A percentile compares a stretch with the other conserved stretches of the same genome.
These are phyloP conservation scores for Endoconidiophora polonica DNA, from an alignment of 2,329 filamentous ascomycete species.

Conservation along the genomic window DNA sequence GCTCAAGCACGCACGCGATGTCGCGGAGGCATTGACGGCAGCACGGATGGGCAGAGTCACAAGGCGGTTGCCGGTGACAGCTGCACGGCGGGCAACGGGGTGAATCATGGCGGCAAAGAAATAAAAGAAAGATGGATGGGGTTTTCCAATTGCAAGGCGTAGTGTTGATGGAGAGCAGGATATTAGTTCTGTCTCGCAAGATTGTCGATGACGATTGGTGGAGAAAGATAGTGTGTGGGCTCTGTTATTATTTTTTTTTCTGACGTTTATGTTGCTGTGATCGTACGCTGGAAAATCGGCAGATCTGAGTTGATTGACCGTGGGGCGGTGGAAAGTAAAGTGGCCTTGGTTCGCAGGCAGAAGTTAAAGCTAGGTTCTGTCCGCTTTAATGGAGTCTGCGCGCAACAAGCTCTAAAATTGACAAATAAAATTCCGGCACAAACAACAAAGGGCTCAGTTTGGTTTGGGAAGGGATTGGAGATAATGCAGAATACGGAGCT, in stretches of 20 bases:
- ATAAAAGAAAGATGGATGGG: not conserved
- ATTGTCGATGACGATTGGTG: not conserved
- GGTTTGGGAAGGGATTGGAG: too few relatives aligned
- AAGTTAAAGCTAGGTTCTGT: not conserved
- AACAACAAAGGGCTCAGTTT: too few relatives aligned
- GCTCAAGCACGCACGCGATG: slow-evolving; percentile 1
- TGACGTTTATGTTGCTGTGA: not conserved
- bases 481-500: too few relatives aligned
- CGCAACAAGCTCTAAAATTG: too few relatives aligned
- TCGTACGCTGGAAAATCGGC: not conserved
- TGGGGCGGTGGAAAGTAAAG: too few relatives aligned
- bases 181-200: not conserved
- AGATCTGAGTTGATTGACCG: too few relatives aligned
- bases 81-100: slow-evolving; percentile 6
- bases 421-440: too few relatives aligned
- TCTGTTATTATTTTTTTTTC: not conserved
- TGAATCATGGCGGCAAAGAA: slow-evolving; percentile 4
- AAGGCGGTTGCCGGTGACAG: slow-evolving; percentile 7
- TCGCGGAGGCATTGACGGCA: not conserved
- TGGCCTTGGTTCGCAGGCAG: not conserved
- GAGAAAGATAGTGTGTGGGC: not conserved
- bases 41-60: slow-evolving; percentile 9
- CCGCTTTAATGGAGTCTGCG: not conserved
- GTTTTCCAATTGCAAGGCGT: not conserved
- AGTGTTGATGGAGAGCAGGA: not conserved